Percentiles rank a stretch among this genome's conserved stretches.
These are phyloP conservation scores for Alternaria dauci DNA, from an alignment of 2,329 filamentous ascomycete species.

Conservation along the genomic window DNA sequence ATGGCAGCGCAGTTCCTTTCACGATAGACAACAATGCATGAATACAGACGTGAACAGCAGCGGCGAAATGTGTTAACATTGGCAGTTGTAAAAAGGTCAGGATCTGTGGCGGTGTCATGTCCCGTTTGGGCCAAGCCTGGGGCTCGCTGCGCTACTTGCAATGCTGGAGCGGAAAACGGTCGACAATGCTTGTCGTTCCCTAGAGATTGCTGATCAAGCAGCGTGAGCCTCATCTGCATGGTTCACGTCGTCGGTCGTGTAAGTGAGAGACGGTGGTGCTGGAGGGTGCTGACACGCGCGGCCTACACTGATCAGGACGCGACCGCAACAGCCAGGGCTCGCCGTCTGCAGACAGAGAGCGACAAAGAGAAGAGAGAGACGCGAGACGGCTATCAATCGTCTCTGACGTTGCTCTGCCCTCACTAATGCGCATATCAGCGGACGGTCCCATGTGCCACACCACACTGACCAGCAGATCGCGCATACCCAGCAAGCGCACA, in stretches of 20 bases:
- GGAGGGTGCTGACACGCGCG: constrained; percentile 11
- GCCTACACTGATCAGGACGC: constrained; percentile 3
- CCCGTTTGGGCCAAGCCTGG: constrained; percentile 29
- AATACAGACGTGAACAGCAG: background rate
- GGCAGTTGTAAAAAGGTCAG: constrained; percentile 8
- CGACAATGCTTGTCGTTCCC: constrained; percentile 36
- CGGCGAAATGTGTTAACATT: background rate
- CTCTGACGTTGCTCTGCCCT: background rate
- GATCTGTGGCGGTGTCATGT: constrained; percentile 33
- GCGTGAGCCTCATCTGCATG: constrained; percentile 17
- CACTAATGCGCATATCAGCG: background rate
- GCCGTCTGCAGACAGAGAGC: background rate
- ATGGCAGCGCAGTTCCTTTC: constrained; percentile 3
- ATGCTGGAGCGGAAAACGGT: constrained; percentile 24
- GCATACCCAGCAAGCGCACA: constrained; percentile 8
- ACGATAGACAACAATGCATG: background rate
- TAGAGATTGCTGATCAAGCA: constrained; percentile 35
- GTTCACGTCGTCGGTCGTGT: background rate
- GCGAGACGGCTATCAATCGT: background rate
- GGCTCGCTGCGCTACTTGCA: constrained; percentile 23
- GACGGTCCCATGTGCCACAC: background rate
- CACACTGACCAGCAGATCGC: background rate
- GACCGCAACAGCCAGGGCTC: background rate
- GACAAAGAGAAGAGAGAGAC: background rate
- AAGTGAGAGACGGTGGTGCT: constrained; percentile 9